These are phyloP conservation scores for Farysia itapuensis DNA, from an alignment of 1,284 basidiomycete genomes.

Conservation along the genomic window DNA sequence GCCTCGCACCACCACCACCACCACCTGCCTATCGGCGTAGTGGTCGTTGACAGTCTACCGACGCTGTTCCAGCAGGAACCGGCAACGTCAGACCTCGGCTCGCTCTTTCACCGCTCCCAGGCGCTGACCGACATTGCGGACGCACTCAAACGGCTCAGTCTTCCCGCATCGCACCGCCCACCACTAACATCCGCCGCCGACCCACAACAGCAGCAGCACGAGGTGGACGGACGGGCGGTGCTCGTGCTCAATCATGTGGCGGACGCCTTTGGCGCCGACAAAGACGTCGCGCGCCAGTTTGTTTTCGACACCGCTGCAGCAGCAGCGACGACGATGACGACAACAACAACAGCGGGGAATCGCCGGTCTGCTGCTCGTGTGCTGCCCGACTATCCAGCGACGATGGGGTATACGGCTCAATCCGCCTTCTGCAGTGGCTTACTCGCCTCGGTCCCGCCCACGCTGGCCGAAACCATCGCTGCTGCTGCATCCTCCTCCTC, in stretches of 20 bases:
- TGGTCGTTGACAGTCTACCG: conserved; percentile 45
- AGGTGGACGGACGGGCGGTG: conserved; percentile 7
- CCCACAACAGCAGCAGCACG: neutral
- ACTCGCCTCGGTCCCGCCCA: conserved; percentile 18
- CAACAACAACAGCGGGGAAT: neutral
- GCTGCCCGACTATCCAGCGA: conserved; percentile 5
- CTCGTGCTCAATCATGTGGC: conserved; percentile 48
- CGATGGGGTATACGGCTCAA: conserved; percentile 12
- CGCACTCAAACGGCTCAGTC: conserved; percentile 17
- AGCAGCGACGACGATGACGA: neutral
- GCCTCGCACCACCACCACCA: neutral
- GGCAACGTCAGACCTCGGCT: conserved; percentile 12
- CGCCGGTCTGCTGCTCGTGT: neutral
- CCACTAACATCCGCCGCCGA: neutral
- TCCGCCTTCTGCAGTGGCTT: conserved; percentile 18
- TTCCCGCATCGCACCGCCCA: neutral
- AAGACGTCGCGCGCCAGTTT: conserved; percentile 18
- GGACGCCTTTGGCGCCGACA: conserved; percentile 43
- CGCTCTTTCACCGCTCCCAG: conserved; percentile 18
- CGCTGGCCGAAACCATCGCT: conserved; percentile 9
- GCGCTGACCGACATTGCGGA: conserved; percentile 31
- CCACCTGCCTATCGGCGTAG: conserved; percentile 8
- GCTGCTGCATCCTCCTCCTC: neutral
- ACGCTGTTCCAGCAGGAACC: conserved; percentile 45
- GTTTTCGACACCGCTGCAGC: conserved; percentile 10